These are phyloP conservation scores for Podaxis sp. DNA, from an alignment of 768 basidiomycete species.

Conservation along the genomic window DNA sequence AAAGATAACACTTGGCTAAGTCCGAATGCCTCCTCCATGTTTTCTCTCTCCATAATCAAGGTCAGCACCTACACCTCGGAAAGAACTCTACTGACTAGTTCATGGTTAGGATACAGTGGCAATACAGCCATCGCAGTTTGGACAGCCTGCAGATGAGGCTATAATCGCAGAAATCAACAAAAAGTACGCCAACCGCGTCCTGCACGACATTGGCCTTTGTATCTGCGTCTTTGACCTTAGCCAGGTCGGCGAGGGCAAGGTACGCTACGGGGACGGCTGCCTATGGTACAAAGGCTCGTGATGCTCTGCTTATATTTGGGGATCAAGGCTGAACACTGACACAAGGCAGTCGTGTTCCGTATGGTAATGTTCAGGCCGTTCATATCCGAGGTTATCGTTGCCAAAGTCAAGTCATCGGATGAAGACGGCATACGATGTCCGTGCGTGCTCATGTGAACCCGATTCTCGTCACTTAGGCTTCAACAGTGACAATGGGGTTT, in stretches of 20 bases:
- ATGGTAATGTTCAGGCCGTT: conserved; percentile 92
- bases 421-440: conserved; percentile 79
- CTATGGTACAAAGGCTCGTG: conserved; percentile 87
- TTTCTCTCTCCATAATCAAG: conserved; percentile 11
- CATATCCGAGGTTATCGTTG: conserved; percentile 82
- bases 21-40: neutral
- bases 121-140: conserved; percentile 85
- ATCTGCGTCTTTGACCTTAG: conserved; percentile 86
- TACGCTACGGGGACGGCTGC: conserved; percentile 91
- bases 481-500: conserved; percentile 79
- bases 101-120: conserved; percentile 82
- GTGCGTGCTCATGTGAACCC: conserved; percentile 21
- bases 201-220: conserved; percentile 90
- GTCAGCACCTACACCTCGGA: neutral
- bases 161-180: conserved; percentile 86
- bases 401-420: conserved; percentile 84
- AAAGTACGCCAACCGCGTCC: conserved; percentile 89
- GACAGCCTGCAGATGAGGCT: conserved; percentile 69
- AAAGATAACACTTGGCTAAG: neutral
- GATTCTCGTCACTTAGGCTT: neutral
- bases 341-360: conserved; percentile 70
- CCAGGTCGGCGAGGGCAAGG: conserved; percentile 85
- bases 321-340: conserved; percentile 3
- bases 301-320: neutral
- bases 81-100: neutral